phyloP scores from a whole-genome alignment of 73 alveolate genomes.

The Paramecium pentaurelia region DNA sequence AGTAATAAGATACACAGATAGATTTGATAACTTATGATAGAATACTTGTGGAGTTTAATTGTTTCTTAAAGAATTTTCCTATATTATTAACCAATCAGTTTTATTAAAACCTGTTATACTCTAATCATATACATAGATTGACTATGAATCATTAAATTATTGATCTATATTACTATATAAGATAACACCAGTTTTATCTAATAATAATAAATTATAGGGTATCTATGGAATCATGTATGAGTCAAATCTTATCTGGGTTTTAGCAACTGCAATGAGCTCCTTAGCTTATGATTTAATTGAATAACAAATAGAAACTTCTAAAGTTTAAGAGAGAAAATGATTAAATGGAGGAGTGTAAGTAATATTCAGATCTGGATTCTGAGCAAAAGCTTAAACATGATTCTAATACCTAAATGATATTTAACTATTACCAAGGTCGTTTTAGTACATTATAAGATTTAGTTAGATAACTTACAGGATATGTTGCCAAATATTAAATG shows the following conservation, averaged over 20 bases:
- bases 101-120: not conserved
- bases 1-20: not conserved
- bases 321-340: not conserved
- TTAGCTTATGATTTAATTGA: not conserved
- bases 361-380: not conserved
- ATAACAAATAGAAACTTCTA: not conserved
- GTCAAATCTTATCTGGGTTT: not conserved
- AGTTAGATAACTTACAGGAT: not conserved
- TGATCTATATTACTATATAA: not conserved
- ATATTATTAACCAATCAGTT: not conserved
- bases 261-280: not conserved
- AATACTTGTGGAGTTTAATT: not conserved
- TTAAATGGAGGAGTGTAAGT: not conserved
- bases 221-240: not conserved
- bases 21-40: not conserved
- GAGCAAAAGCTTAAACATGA: not conserved
- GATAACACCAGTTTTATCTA: not conserved
- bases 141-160: not conserved
- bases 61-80: not conserved
- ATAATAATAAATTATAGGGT: not conserved
- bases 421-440: not conserved
- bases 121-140: not conserved
- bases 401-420: not conserved
- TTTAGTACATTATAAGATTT: not conserved
- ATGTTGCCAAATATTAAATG: not conserved